Evolutionary conservation across 1,284 basidiomycete species (phyloP).

Genomic region (Wallemia ichthyophaga): DNA sequence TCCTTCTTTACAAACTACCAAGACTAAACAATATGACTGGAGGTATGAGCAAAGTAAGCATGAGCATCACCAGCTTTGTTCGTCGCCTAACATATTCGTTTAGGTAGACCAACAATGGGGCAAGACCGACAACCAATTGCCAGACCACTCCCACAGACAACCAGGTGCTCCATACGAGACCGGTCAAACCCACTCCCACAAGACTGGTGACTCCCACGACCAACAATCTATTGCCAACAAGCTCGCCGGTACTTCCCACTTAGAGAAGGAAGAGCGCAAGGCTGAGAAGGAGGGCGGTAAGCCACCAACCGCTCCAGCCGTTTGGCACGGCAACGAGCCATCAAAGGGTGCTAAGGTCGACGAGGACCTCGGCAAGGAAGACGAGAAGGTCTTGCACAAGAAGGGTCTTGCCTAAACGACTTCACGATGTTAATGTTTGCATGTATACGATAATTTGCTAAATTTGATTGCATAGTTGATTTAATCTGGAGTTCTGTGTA

Average conservation of each 20-base stretch:
- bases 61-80: too few species aligned
- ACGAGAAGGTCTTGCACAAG: slow-evolving; percentile 21
- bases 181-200: neutral
- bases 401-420: slow-evolving; percentile 16
- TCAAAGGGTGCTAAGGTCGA: slow-evolving; percentile 30
- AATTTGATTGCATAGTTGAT: neutral
- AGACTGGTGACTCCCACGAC: neutral
- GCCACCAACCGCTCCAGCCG: neutral
- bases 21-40: neutral
- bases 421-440: neutral
- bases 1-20: neutral
- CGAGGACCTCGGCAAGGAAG: slow-evolving; percentile 24
- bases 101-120: neutral
- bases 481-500: neutral
- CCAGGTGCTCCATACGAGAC: neutral
- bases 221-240: neutral
- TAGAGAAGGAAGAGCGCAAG: neutral
- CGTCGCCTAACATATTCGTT: too few species aligned
- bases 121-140: neutral
- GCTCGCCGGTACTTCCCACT: neutral
- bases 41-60: neutral
- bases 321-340: slow-evolving; percentile 26
- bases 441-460: neutral
- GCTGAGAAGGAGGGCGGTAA: neutral
- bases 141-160: slow-evolving; percentile 1